A percentile compares a stretch with the other conserved stretches of the same genome.
phyloP scores from a whole-genome alignment of 1,284 basidiomycete genomes.

The Marasmius sp. region DNA sequence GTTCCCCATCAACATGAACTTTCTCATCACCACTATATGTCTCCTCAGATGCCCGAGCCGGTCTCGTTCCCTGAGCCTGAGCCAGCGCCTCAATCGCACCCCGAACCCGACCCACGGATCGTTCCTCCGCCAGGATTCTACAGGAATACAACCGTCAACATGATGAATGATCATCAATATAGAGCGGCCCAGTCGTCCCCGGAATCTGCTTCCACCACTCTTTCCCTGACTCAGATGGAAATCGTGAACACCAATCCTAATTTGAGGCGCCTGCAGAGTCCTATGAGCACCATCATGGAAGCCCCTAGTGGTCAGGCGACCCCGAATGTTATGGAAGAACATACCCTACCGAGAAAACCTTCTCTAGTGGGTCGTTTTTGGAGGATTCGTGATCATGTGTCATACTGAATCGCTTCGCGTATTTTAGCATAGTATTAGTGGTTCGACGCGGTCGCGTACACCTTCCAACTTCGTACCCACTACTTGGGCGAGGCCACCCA shows the following conservation, averaged over 20 bases:
- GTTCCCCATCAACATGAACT: conserved; percentile 12
- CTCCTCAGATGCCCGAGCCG: neutral
- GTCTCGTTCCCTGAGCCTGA: conserved; percentile 1
- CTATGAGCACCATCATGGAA: conserved; percentile 9
- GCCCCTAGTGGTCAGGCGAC: conserved; percentile 8
- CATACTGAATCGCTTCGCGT: neutral
- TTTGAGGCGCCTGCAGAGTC: conserved; percentile 5
- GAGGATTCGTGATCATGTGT: neutral
- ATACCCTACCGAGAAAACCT: conserved; percentile 8
- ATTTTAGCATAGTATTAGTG: conserved; percentile 1
- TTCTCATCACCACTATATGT: conserved; percentile 3
- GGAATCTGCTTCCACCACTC: conserved; percentile 7
- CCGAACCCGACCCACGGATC: conserved; percentile 7
- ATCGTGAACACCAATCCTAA: conserved; percentile 8
- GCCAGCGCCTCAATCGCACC: neutral
- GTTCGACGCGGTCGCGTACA: conserved; percentile 4
- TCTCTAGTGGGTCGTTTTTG: conserved; percentile 7
- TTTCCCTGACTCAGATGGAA: conserved; percentile 10
- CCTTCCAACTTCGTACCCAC: conserved; percentile 1
- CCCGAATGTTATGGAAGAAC: conserved; percentile 8
- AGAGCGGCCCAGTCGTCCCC: conserved; percentile 8
- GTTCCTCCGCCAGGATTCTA: conserved; percentile 9
- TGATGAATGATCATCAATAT: conserved; percentile 2
- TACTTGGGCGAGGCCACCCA: neutral
- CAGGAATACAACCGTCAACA: neutral